A percentile compares a stretch with the other conserved stretches of the same genome.
Evolutionary conservation across 805 yeast species (phyloP).

Genomic region (Wickerhamomyces kurtzmanii): DNA sequence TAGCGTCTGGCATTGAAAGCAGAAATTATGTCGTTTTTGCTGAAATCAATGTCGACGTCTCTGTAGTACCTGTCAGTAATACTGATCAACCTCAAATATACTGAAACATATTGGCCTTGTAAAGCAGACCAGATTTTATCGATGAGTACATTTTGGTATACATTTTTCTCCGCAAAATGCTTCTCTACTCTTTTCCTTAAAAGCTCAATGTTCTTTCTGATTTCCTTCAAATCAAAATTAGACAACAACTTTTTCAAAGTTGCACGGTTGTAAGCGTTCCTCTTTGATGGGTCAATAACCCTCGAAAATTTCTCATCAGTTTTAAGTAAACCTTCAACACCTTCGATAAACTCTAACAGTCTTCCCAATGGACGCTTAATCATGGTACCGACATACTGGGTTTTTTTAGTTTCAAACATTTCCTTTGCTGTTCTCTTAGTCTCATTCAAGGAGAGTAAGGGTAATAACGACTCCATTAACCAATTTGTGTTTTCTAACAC

Average conservation of each 20-base stretch:
- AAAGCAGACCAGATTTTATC: slow-evolving; percentile 63
- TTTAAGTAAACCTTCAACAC: slow-evolving; percentile 41
- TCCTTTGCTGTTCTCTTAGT: slow-evolving; percentile 13
- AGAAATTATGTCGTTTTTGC: slow-evolving; percentile 45
- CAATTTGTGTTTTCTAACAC: slow-evolving; percentile 45
- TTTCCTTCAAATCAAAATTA: slow-evolving; percentile 48
- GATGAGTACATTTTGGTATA: slow-evolving; percentile 42
- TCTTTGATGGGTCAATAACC: slow-evolving; percentile 37
- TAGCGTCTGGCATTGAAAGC: slow-evolving; percentile 41
- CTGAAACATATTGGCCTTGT: slow-evolving; percentile 50
- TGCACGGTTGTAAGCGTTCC: slow-evolving; percentile 55
- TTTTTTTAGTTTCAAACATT: slow-evolving; percentile 22
- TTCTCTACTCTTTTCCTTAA: slow-evolving; percentile 45
- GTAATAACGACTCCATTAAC: slow-evolving; percentile 31
- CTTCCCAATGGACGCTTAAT: slow-evolving; percentile 55
- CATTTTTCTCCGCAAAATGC: slow-evolving; percentile 33
- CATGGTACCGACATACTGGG: slow-evolving; percentile 34
- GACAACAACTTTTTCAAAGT: slow-evolving; percentile 47
- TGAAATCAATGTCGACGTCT: slow-evolving; percentile 40
- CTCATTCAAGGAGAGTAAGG: slow-evolving; percentile 9
- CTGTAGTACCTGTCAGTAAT: slow-evolving; percentile 43
- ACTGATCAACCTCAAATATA: slow-evolving; percentile 42
- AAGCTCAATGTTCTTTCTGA: slow-evolving; percentile 42
- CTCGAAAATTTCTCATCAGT: slow-evolving; percentile 20
- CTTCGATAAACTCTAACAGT: slow-evolving; percentile 53